phyloP scores from a whole-genome alignment of 116 monocot genomes.

The Thalassia testudinum region DNA sequence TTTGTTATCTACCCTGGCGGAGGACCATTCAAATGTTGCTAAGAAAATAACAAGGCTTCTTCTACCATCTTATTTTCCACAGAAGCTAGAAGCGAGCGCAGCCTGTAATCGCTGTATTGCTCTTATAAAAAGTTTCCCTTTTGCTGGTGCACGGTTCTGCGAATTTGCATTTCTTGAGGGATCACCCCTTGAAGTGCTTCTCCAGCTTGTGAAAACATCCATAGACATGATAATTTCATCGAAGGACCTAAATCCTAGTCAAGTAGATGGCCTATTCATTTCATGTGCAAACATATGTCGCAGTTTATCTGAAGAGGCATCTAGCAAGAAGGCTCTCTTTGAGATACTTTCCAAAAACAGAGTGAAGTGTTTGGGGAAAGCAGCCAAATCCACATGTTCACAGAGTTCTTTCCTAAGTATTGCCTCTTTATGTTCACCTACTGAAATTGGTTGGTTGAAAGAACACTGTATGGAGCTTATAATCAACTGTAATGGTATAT shows the following conservation, averaged over 20 bases:
- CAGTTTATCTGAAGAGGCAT: conserved; percentile 26
- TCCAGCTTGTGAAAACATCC: conserved; percentile 49
- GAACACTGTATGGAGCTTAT: conserved; percentile 36
- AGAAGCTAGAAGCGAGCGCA: conserved; percentile 39
- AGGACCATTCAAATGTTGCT: conserved; percentile 69
- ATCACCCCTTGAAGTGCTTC: conserved; percentile 50
- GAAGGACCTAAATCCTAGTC: conserved; percentile 33
- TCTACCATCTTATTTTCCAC: conserved; percentile 84
- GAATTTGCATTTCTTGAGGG: conserved; percentile 75
- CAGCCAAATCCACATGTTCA: conserved; percentile 32
- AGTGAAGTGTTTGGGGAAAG: conserved; percentile 39
- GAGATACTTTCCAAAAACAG: conserved; percentile 41
- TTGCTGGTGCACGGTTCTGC: conserved; percentile 90
- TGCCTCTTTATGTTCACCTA: conserved; percentile 35
- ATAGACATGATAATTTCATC: conserved; percentile 25
- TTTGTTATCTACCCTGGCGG: conserved; percentile 56
- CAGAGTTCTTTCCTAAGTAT: conserved; percentile 47
- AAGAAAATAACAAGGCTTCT: conserved; percentile 74
- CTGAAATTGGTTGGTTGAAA: conserved; percentile 29
- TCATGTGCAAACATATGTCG: conserved; percentile 54
- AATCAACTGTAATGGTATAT: conserved; percentile 23
- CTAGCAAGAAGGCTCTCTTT: conserved; percentile 19
- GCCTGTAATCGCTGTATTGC: conserved; percentile 62
- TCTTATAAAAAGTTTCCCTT: conserved; percentile 66
- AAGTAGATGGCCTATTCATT: conserved; percentile 51